Evolutionary conservation across 371 early-diverging fungal genomes (phyloP).

Genomic region (Apophysomyces trapeziformis): DNA sequence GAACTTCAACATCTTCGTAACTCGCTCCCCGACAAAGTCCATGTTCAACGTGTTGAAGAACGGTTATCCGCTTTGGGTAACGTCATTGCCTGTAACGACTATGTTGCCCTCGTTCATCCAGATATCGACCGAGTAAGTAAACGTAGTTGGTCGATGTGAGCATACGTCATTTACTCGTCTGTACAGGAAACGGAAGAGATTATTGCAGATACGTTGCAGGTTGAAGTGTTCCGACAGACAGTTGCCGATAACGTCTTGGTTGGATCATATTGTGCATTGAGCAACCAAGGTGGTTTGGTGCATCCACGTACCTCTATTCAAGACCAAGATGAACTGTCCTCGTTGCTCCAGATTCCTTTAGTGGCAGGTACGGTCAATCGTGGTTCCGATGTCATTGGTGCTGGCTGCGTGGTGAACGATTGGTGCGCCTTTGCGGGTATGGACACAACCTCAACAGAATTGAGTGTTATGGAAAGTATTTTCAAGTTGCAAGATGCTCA

Average conservation of each 20-base stretch:
- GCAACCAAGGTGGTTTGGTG: conserved; percentile 98
- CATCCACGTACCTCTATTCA: conserved; percentile 97
- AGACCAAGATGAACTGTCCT: conserved; percentile 99
- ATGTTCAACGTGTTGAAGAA: conserved; percentile 98
- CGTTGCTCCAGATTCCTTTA: conserved; percentile 97
- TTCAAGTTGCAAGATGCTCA: conserved; percentile 96
- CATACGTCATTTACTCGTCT: conserved; percentile 12
- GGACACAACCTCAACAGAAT: conserved; percentile 98
- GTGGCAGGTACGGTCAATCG: conserved; percentile 99
- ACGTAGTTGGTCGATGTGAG: not conserved
- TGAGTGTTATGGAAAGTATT: conserved; percentile 98
- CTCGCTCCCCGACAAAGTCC: conserved; percentile 95
- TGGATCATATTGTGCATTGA: conserved; percentile 97
- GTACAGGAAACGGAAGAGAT: conserved; percentile 94
- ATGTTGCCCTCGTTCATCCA: conserved; percentile 99
- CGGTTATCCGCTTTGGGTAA: conserved; percentile 99
- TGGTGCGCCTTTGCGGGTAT: conserved; percentile 98
- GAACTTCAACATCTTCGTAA: conserved; percentile 99
- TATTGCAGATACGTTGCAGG: conserved; percentile 97
- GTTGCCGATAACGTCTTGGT: conserved; percentile 98
- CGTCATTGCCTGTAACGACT: conserved; percentile 99
- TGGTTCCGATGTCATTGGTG: conserved; percentile 98
- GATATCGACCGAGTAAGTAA: conserved; percentile 88
- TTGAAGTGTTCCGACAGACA: conserved; percentile 99
- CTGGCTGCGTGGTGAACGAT: conserved; percentile 99